These are phyloP conservation scores for Chalciporus piperatus DNA, from an alignment of 768 basidiomycete genomes.

Conservation along the genomic window DNA sequence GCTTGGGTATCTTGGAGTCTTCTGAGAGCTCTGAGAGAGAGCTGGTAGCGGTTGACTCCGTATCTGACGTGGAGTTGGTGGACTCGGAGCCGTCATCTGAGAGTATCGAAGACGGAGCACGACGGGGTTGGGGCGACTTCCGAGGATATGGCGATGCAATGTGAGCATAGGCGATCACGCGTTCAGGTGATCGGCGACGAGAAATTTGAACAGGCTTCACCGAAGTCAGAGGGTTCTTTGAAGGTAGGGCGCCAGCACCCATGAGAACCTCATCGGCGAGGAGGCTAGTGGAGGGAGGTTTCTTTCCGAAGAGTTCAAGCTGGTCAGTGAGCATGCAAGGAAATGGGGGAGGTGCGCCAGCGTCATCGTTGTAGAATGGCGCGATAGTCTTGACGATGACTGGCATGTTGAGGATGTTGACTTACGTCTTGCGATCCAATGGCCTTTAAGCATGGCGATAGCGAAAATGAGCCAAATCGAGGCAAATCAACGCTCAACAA, in stretches of 20 bases:
- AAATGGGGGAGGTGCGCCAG: neutral
- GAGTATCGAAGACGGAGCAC: neutral
- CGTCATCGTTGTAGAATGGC: neutral
- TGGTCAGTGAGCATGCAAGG: slow-evolving; percentile 1
- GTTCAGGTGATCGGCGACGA: neutral
- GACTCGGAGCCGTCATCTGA: neutral
- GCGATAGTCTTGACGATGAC: neutral
- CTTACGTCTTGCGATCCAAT: no score
- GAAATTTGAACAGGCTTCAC: neutral
- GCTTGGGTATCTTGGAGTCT: slow-evolving; percentile 25
- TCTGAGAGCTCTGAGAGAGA: neutral
- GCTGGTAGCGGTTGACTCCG: neutral
- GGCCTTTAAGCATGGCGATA: no score
- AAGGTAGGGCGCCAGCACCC: neutral
- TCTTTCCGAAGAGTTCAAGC: neutral
- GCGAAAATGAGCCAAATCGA: no score
- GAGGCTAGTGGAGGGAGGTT: neutral
- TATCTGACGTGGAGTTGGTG: neutral
- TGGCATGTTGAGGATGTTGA: neutral
- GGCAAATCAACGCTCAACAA: no score
- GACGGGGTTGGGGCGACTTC: neutral
- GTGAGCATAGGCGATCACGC: neutral
- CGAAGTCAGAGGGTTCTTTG: neutral
- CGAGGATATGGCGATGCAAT: neutral
- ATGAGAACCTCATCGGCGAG: neutral